A percentile compares a stretch with the other conserved stretches of the same genome.
Conservation (phyloP, 805 yeast genomes). For the Candida peoriensis region DNA sequence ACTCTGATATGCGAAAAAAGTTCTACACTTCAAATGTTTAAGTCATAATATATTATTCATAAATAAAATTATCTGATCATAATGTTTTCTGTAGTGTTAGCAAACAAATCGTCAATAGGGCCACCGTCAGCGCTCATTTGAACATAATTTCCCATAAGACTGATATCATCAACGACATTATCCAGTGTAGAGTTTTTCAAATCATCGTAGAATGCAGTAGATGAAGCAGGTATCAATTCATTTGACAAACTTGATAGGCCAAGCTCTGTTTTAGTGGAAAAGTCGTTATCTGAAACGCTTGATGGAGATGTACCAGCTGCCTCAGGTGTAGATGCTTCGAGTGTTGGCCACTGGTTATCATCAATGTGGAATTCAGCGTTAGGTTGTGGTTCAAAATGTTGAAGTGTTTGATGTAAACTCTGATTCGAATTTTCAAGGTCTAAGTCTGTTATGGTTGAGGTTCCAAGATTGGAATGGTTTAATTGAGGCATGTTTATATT, state of each 20-base stretch:
- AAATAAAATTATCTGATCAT: no score
- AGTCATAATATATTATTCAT: no score
- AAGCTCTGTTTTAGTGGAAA: not conserved
- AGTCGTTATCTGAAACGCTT: constrained; percentile 13
- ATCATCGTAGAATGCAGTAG: constrained; percentile 9
- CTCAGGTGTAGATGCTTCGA: constrained; percentile 17
- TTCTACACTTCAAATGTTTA: no score
- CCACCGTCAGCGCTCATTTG: no score
- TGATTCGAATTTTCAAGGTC: no score
- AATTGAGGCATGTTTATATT: constrained; percentile 5
- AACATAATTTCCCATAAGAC: constrained; percentile 5
- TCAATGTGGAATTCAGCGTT: constrained; percentile 6
- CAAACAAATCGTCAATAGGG: no score
- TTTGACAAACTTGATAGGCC: not conserved
- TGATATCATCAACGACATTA: constrained; percentile 5
- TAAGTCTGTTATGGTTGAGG: no score
- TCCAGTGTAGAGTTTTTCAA: constrained; percentile 19
- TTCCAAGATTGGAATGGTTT: no score
- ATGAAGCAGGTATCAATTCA: not conserved
- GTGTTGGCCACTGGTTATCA: constrained; percentile 17
- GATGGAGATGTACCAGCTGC: constrained; percentile 17
- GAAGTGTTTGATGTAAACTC: no score
- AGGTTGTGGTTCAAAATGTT: no score
- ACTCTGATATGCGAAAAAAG: no score
- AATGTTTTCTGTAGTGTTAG: no score